Evolutionary conservation across 192 early-diverging fungal genomes (phyloP).

Genomic region (Coemansia sp.): DNA sequence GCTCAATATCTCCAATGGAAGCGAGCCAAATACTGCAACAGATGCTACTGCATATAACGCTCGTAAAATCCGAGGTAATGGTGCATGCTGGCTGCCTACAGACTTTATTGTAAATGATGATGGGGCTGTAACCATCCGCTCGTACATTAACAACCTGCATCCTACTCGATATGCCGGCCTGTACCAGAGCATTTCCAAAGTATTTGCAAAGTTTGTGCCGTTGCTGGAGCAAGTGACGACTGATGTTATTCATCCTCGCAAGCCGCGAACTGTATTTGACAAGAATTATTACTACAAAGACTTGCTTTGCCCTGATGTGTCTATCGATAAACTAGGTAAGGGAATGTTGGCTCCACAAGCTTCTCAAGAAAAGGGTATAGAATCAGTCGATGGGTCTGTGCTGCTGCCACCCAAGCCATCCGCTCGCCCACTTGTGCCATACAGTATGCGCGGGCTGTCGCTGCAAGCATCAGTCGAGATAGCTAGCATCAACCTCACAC

Average conservation of each 20-base stretch:
- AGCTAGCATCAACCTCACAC: constrained; percentile 66
- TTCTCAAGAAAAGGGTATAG: too few relatives aligned
- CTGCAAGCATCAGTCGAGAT: constrained; percentile 72
- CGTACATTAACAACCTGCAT: constrained; percentile 11
- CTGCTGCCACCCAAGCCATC: too few relatives aligned
- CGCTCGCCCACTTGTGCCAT: constrained; percentile 17
- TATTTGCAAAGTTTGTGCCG: constrained; percentile 2
- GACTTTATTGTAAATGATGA: not conserved
- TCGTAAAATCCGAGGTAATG: not conserved
- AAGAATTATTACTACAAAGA: too few relatives aligned
- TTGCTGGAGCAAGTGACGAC: constrained; percentile 56
- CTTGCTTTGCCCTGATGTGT: too few relatives aligned
- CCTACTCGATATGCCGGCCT: not conserved
- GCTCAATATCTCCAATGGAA: not conserved
- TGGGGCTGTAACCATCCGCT: not conserved
- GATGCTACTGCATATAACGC: not conserved
- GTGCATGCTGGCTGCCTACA: not conserved
- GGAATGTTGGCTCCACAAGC: too few relatives aligned
- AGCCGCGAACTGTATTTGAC: not conserved
- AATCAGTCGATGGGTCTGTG: too few relatives aligned
- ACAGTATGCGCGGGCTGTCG: constrained; percentile 29
- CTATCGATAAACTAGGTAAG: too few relatives aligned
- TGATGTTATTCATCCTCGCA: not conserved
- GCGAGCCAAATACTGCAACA: not conserved
- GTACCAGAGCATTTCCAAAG: not conserved